Conservation (phyloP, 2,329 filamentous ascomycete species). For the Exophiala aquamarina region DNA sequence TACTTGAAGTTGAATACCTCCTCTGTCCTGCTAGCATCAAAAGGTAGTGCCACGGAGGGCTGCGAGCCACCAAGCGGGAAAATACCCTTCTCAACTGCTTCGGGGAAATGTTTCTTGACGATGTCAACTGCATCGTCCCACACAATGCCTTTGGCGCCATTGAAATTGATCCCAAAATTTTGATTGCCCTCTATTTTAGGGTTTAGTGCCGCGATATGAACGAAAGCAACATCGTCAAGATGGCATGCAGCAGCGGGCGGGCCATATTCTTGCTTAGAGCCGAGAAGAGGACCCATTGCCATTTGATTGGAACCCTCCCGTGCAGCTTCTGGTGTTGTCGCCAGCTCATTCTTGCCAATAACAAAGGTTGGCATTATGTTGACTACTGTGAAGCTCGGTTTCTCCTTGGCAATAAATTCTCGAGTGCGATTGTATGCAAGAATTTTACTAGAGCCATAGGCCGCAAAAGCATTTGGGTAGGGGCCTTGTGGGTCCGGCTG, state of each 20-base stretch:
- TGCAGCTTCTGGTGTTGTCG: slow-evolving; percentile 19
- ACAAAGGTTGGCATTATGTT: slow-evolving; percentile 64
- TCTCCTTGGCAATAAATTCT: slow-evolving; percentile 59
- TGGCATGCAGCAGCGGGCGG: slow-evolving; percentile 21
- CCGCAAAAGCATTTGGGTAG: slow-evolving; percentile 32
- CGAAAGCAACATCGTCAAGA: slow-evolving; percentile 33
- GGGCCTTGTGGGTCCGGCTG: slow-evolving; percentile 21
- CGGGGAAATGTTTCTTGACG: slow-evolving; percentile 43
- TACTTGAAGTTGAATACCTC: slow-evolving; percentile 44
- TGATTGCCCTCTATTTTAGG: slow-evolving; percentile 15
- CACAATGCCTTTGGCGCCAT: slow-evolving; percentile 7
- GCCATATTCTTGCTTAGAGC: slow-evolving; percentile 9
- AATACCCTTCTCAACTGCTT: slow-evolving; percentile 37
- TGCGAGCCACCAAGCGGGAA: slow-evolving; percentile 55
- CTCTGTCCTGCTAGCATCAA: slow-evolving; percentile 40
- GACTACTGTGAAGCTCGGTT: slow-evolving; percentile 59
- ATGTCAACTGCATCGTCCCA: slow-evolving; percentile 45
- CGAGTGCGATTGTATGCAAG: slow-evolving; percentile 67
- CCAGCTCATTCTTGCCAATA: slow-evolving; percentile 49
- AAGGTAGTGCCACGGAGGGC: slow-evolving; percentile 53
- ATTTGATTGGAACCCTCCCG: slow-evolving; percentile 28
- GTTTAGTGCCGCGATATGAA: slow-evolving; percentile 33
- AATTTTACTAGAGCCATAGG: slow-evolving; percentile 57
- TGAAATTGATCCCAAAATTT: slow-evolving; percentile 21
- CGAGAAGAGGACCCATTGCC: slow-evolving; percentile 17